A percentile compares a stretch with the other conserved stretches of the same genome.
Conservation (phyloP, 1,284 basidiomycete genomes). For the Moesziomyces globuligerus region DNA sequence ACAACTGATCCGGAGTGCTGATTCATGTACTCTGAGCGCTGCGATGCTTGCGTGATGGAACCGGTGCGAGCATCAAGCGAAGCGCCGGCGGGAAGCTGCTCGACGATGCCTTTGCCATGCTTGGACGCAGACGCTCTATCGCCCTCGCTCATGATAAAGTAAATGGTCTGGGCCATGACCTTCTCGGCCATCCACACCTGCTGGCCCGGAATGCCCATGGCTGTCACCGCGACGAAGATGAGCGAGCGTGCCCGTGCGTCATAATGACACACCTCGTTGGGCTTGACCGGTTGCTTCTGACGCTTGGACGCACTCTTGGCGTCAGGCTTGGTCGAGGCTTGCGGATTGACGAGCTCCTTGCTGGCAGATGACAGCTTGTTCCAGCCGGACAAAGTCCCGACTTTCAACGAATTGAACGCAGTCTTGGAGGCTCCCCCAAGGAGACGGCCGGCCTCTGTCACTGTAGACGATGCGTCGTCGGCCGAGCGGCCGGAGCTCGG, state of each 20-base stretch:
- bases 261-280: constrained; percentile 61
- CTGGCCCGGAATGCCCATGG: constrained; percentile 47
- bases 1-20: constrained; percentile 45
- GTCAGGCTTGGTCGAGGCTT: not conserved
- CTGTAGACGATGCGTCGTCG: constrained; percentile 12
- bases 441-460: constrained; percentile 28
- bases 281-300: constrained; percentile 47
- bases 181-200: constrained; percentile 59
- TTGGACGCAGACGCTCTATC: constrained; percentile 38
- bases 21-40: constrained; percentile 60
- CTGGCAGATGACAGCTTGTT: constrained; percentile 38
- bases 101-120: constrained; percentile 51
- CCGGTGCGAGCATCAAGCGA: constrained; percentile 42
- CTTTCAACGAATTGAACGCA: constrained; percentile 38
- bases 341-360: constrained; percentile 30
- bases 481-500: not conserved
- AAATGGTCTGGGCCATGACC: constrained; percentile 58
- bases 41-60: constrained; percentile 28
- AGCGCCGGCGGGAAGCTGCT: constrained; percentile 37
- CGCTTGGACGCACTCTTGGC: constrained; percentile 3
- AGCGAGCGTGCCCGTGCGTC: constrained; percentile 58
- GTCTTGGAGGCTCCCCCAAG: constrained; percentile 35
- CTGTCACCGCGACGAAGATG: constrained; percentile 54
- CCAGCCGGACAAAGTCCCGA: constrained; percentile 37
- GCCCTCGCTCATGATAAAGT: constrained; percentile 58